Percentiles rank a stretch among this genome's conserved stretches.
Evolutionary conservation across 192 early-diverging fungal species (phyloP).

Genomic region (Entomortierella chlamydospora): DNA sequence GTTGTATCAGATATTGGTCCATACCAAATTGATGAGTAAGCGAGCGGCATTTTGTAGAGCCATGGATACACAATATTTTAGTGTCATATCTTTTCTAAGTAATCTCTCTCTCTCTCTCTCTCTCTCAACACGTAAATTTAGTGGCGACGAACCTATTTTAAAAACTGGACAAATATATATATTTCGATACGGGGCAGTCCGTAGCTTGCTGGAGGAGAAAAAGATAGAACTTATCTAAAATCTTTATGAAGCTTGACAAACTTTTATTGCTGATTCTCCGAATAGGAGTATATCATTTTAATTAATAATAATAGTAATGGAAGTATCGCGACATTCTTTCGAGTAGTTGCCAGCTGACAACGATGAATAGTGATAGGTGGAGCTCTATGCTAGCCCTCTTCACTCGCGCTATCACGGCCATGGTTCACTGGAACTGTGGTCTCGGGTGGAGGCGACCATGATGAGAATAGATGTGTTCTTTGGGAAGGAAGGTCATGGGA

Average conservation of each 20-base stretch:
- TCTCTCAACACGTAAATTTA: not conserved
- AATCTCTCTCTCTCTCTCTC: not conserved
- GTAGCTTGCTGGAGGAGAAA: slow-evolving; percentile 54
- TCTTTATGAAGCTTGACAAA: too few relatives aligned
- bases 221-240: slow-evolving; percentile 66
- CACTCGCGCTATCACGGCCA: not conserved
- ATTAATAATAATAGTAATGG: too few relatives aligned
- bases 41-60: too few relatives aligned
- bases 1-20: slow-evolving; percentile 63
- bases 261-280: not conserved
- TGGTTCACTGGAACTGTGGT: not conserved
- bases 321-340: too few relatives aligned
- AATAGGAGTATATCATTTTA: too few relatives aligned
- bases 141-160: slow-evolving; percentile 52
- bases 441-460: not conserved
- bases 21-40: slow-evolving; percentile 60
- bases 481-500: not conserved
- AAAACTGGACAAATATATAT: slow-evolving; percentile 63
- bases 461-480: not conserved
- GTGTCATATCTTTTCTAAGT: not conserved
- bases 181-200: slow-evolving; percentile 62
- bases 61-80: not conserved
- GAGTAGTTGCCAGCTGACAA: too few relatives aligned
- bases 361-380: too few relatives aligned
- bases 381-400: too few relatives aligned